phyloP scores from a whole-genome alignment of 2,329 filamentous ascomycete species.

The Aureobasidium sp. region DNA sequence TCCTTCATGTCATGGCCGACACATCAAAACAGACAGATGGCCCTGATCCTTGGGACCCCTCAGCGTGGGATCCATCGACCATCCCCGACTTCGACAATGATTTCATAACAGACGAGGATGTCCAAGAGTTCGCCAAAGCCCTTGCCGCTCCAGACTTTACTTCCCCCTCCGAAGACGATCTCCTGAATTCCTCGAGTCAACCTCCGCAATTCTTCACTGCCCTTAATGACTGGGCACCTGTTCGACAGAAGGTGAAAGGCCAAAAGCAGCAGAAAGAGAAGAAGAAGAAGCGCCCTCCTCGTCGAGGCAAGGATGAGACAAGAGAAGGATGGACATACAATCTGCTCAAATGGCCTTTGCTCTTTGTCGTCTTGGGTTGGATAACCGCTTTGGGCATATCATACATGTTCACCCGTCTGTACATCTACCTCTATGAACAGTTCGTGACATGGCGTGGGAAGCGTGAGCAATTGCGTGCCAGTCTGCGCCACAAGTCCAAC shows the following conservation, averaged over 20 bases:
- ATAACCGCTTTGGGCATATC: conserved; percentile 63
- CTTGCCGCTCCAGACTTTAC: conserved; percentile 69
- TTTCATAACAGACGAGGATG: conserved; percentile 66
- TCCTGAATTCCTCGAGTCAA: conserved; percentile 36
- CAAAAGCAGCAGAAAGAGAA: conserved; percentile 30
- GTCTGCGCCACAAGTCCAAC: conserved; percentile 62
- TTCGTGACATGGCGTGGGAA: conserved; percentile 82
- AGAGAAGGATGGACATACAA: conserved; percentile 87
- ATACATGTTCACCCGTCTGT: conserved; percentile 76
- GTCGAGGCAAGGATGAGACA: conserved; percentile 72
- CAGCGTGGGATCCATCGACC: conserved; percentile 59
- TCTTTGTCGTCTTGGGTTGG: conserved; percentile 75
- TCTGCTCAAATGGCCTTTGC: conserved; percentile 84
- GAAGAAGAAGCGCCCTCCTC: conserved; percentile 35
- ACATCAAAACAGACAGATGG: conserved; percentile 42
- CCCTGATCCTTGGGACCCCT: conserved; percentile 53
- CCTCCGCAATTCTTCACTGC: conserved; percentile 65
- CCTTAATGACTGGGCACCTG: conserved; percentile 90
- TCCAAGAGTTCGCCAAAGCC: conserved; percentile 72
- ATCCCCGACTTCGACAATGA: conserved; percentile 76
- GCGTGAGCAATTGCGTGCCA: conserved; percentile 62
- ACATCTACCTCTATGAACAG: conserved; percentile 90
- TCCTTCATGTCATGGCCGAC: conserved; percentile 35
- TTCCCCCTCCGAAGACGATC: conserved; percentile 56
- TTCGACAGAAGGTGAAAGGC: conserved; percentile 62